A percentile compares a stretch with the other conserved stretches of the same genome.
phyloP scores from a whole-genome alignment of 2,329 filamentous ascomycete genomes.

The Ophiocordyceps camponoti-leonardi region DNA sequence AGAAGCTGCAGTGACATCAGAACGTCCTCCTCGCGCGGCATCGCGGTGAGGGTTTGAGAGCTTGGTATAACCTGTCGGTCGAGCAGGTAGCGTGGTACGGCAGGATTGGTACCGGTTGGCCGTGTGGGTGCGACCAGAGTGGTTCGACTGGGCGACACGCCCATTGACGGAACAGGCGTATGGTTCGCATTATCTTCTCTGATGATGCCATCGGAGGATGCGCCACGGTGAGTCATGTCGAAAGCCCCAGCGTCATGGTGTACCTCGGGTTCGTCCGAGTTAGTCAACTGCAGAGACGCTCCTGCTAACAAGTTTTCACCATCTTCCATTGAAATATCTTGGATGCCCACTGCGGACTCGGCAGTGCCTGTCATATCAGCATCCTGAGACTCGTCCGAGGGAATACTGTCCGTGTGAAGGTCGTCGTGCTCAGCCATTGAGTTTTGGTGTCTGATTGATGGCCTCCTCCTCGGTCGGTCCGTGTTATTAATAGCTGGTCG shows the following conservation, averaged over 20 bases:
- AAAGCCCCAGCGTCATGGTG: constrained; percentile 72
- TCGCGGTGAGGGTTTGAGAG: constrained; percentile 65
- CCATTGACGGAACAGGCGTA: constrained; percentile 46
- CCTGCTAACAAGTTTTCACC: constrained; percentile 63
- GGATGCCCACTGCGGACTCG: constrained; percentile 67
- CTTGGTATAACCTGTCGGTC: constrained; percentile 55
- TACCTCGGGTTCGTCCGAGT: constrained; percentile 66
- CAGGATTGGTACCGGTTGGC: constrained; percentile 52
- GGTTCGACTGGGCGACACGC: constrained; percentile 57
- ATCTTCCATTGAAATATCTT: constrained; percentile 67
- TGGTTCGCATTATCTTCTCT: constrained; percentile 50
- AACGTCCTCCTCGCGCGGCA: constrained; percentile 94
- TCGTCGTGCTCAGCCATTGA: constrained; percentile 87
- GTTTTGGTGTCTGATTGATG: constrained; percentile 76
- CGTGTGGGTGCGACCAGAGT: constrained; percentile 55
- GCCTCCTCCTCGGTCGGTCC: constrained; percentile 47
- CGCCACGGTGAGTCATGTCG: constrained; percentile 79
- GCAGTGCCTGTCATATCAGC: constrained; percentile 64
- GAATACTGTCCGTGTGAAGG: constrained; percentile 64
- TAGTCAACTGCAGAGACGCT: constrained; percentile 55
- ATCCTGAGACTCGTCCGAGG: constrained; percentile 61
- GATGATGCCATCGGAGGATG: constrained; percentile 69
- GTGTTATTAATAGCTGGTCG: constrained; percentile 34
- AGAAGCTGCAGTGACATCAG: constrained; percentile 94
- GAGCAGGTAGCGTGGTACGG: constrained; percentile 62